phyloP scores from a whole-genome alignment of 805 yeast genomes.

The Dipodascus albidus region DNA sequence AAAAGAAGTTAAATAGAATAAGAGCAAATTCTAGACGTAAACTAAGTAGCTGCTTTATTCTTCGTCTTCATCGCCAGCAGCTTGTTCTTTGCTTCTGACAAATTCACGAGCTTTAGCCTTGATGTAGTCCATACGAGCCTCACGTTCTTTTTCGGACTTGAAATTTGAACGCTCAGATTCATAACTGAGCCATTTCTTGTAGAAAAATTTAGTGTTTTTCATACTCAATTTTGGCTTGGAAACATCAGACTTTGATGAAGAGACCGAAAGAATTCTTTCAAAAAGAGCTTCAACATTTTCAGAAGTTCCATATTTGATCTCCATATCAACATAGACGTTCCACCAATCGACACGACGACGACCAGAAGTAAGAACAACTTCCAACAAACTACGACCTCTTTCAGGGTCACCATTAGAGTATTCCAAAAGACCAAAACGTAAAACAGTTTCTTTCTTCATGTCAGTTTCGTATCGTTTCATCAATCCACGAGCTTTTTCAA shows the following conservation, averaged over 20 bases:
- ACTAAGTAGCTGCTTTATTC: too few species aligned
- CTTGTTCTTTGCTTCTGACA: constrained; percentile 28
- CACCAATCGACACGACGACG: constrained; percentile 89
- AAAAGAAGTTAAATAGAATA: too few species aligned
- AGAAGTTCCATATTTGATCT: constrained; percentile 58
- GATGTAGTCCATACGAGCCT: constrained; percentile 53
- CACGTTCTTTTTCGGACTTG: constrained; percentile 30
- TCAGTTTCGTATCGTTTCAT: constrained; percentile 63
- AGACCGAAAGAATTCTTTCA: constrained; percentile 52
- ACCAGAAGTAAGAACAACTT: constrained; percentile 80
- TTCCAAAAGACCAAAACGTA: constrained; percentile 83
- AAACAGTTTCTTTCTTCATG: constrained; percentile 56
- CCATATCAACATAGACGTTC: constrained; percentile 93
- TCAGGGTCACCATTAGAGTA: constrained; percentile 81
- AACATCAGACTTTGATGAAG: neutral
- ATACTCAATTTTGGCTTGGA: constrained; percentile 48
- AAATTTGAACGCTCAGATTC: constrained; percentile 63
- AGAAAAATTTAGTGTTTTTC: constrained; percentile 91
- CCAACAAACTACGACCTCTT: constrained; percentile 89
- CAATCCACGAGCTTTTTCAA: constrained; percentile 46
- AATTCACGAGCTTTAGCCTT: constrained; percentile 84
- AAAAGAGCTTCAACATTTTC: constrained; percentile 64
- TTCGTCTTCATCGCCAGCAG: neutral
- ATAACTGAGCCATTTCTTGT: constrained; percentile 78
- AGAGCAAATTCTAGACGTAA: too few species aligned